phyloP scores from a whole-genome alignment of 805 yeast genomes.

The Pichia phayaonensis region DNA sequence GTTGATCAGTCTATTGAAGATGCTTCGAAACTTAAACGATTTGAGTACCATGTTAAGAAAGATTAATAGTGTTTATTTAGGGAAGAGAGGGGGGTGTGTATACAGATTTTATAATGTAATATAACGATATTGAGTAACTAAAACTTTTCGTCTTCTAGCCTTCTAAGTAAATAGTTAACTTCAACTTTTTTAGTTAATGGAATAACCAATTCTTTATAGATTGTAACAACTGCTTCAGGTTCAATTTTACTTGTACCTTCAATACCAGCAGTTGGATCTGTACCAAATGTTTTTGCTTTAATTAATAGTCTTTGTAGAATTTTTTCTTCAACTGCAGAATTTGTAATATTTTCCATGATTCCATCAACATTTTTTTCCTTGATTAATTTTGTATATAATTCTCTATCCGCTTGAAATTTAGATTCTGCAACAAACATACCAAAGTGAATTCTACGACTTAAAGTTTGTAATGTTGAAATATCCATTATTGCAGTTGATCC shows the following conservation, averaged over 20 bases:
- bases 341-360: slow-evolving; percentile 76
- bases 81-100: no score
- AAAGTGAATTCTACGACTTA: slow-evolving; percentile 89
- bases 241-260: slow-evolving; percentile 64
- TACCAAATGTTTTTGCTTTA: slow-evolving; percentile 83
- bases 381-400: slow-evolving; percentile 57
- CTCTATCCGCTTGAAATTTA: slow-evolving; percentile 66
- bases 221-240: slow-evolving; percentile 72
- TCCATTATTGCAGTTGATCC: slow-evolving; percentile 86
- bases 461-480: slow-evolving; percentile 78
- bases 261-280: slow-evolving; percentile 76
- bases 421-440: slow-evolving; percentile 98
- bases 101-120: not conserved
- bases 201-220: slow-evolving; percentile 82
- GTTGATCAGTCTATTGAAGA: slow-evolving; percentile 2
- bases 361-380: slow-evolving; percentile 58
- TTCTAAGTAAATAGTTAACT: slow-evolving; percentile 78
- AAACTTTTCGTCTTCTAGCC: slow-evolving; percentile 52
- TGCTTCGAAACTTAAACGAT: not conserved
- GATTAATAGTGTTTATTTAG: not conserved
- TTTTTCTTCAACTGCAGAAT: slow-evolving; percentile 75
- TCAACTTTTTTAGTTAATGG: slow-evolving; percentile 95
- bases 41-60: not conserved
- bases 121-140: not conserved
- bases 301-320: slow-evolving; percentile 70